Percentiles rank a stretch among this genome's conserved stretches.
Evolutionary conservation across 345 rosid genomes (phyloP).

Genomic region (Mallotus nudiflorus): DNA sequence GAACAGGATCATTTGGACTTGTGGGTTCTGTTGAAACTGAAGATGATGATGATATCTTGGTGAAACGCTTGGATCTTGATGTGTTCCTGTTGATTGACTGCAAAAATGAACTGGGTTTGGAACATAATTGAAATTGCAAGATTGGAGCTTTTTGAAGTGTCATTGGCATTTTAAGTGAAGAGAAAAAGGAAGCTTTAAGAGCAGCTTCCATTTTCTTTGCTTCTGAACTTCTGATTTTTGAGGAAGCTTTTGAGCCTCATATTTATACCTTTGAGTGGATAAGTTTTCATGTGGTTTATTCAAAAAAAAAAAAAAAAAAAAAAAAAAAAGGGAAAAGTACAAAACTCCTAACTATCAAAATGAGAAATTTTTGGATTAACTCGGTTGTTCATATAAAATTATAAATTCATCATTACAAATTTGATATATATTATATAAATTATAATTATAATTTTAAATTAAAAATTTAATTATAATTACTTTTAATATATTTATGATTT

Average conservation of each 20-base stretch:
- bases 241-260: neutral
- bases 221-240: neutral
- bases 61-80: slow-evolving; percentile 12
- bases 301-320: too few relatives aligned
- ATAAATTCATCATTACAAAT: too few relatives aligned
- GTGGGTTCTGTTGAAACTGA: slow-evolving; percentile 26
- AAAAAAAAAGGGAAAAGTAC: too few relatives aligned
- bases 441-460: too few relatives aligned
- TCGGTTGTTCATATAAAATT: too few relatives aligned
- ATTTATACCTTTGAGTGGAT: neutral
- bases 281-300: neutral
- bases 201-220: slow-evolving; percentile 15
- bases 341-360: too few relatives aligned
- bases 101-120: slow-evolving; percentile 5
- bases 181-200: neutral
- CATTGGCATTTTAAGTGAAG: neutral
- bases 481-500: too few relatives aligned
- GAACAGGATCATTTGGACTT: slow-evolving; percentile 26
- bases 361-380: too few relatives aligned
- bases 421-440: too few relatives aligned
- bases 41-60: slow-evolving; percentile 23
- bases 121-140: neutral
- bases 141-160: neutral
- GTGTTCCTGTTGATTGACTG: neutral
- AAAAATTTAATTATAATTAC: too few relatives aligned